phyloP scores from a whole-genome alignment of 305 asterid genomes.

The Solanum hybrid region DNA sequence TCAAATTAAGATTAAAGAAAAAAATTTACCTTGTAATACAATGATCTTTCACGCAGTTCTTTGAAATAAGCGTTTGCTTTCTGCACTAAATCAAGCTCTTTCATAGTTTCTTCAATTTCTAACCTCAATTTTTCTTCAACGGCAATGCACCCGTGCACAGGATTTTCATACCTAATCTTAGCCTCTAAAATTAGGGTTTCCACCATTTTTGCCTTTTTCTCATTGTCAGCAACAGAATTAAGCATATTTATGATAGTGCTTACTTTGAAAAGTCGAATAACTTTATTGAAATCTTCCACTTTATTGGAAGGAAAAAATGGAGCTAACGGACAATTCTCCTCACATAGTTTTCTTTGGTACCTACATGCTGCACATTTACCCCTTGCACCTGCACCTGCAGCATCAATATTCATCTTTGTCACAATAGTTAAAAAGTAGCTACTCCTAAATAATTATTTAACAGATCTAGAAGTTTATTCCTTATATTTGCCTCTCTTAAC shows the following conservation, averaged over 20 bases:
- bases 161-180: slow-evolving; percentile 7
- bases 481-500: background rate
- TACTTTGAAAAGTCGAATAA: background rate
- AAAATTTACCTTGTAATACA: background rate
- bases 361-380: slow-evolving; percentile 11
- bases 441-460: background rate
- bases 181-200: slow-evolving; percentile 8
- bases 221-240: background rate
- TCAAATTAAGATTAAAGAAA: background rate
- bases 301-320: slow-evolving; percentile 5
- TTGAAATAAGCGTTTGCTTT: background rate
- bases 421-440: background rate
- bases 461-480: background rate
- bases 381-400: too few relatives aligned
- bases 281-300: slow-evolving; percentile 5
- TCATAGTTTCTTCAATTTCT: background rate
- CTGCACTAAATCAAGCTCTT: background rate
- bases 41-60: background rate
- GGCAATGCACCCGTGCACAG: background rate
- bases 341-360: background rate
- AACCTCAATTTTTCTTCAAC: background rate
- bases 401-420: background rate
- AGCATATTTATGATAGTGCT: background rate
- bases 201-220: background rate
- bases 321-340: background rate